Evolutionary conservation across 2,329 filamentous ascomycete genomes (phyloP).

Genomic region (Penicillium freii): DNA sequence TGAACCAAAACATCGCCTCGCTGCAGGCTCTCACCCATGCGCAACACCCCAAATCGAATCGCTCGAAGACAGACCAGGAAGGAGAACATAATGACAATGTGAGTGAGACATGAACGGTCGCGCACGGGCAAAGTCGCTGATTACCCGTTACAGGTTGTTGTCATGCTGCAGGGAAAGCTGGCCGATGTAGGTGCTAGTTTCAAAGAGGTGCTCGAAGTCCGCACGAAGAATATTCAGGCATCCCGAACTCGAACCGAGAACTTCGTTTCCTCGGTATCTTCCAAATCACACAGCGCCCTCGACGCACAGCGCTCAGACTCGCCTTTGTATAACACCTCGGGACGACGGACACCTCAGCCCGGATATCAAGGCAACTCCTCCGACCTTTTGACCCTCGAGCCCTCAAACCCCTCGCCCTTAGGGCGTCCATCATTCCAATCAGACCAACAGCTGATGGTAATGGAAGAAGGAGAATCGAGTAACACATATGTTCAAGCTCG

Average conservation of each 20-base stretch:
- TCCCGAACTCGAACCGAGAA: constrained; percentile 90
- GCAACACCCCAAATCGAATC: constrained; percentile 64
- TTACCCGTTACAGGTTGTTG: constrained; percentile 57
- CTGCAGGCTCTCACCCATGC: constrained; percentile 76
- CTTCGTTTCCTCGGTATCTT: constrained; percentile 86
- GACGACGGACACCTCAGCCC: constrained; percentile 62
- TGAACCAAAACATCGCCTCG: constrained; percentile 82
- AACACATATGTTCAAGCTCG: constrained; percentile 91
- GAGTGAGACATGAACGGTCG: constrained; percentile 22
- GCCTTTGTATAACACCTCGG: constrained; percentile 81
- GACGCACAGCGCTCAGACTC: constrained; percentile 72
- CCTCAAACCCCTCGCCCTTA: constrained; percentile 52
- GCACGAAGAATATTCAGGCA: constrained; percentile 97
- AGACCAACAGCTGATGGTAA: constrained; percentile 84
- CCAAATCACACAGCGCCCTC: constrained; percentile 65
- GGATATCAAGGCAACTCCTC: constrained; percentile 48
- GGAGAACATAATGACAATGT: constrained; percentile 97
- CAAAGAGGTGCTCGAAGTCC: constrained; percentile 93
- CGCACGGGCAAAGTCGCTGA: constrained; percentile 20
- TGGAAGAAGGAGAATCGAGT: constrained; percentile 84
- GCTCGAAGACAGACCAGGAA: constrained; percentile 64
- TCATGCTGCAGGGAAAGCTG: constrained; percentile 84
- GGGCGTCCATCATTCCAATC: constrained; percentile 57
- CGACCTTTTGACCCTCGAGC: constrained; percentile 81
- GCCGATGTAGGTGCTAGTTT: constrained; percentile 93